Evolutionary conservation across 2,329 filamentous ascomycete genomes (phyloP).

Genomic region (Myriosclerotinia scirpicola): DNA sequence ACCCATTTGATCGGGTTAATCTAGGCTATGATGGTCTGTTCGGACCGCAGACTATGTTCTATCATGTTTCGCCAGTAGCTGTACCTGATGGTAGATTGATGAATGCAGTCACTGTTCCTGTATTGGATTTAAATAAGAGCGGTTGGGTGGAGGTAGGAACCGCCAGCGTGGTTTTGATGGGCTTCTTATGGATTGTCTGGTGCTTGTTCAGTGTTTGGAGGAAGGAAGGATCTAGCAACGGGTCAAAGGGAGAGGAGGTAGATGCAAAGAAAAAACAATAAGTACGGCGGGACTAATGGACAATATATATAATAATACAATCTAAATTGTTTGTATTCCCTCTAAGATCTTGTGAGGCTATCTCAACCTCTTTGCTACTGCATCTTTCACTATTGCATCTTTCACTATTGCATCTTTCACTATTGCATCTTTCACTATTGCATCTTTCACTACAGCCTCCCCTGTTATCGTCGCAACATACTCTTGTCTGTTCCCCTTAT

Average conservation of each 20-base stretch:
- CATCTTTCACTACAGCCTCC: neutral
- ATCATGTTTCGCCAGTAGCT: slow-evolving; percentile 62
- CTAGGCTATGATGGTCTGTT: slow-evolving; percentile 87
- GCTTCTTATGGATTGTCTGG: slow-evolving; percentile 70
- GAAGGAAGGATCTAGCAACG: slow-evolving; percentile 33
- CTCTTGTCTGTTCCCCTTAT: neutral
- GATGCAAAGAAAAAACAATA: slow-evolving; percentile 32
- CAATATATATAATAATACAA: neutral
- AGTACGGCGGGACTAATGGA: neutral
- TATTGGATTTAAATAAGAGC: slow-evolving; percentile 56
- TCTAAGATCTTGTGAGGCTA: no score
- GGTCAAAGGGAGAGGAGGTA: slow-evolving; percentile 2
- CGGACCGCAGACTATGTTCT: slow-evolving; percentile 74
- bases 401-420: neutral
- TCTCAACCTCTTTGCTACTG: neutral
- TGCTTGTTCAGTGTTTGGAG: slow-evolving; percentile 36
- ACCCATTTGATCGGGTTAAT: slow-evolving; percentile 81
- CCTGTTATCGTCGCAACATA: neutral
- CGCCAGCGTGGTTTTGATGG: slow-evolving; percentile 56
- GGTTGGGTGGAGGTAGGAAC: slow-evolving; percentile 56
- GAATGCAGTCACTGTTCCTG: slow-evolving; percentile 62
- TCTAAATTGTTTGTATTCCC: neutral
- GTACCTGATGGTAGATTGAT: slow-evolving; percentile 44
- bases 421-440: neutral
- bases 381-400: neutral